Percentiles rank a stretch among this genome's conserved stretches.
Evolutionary conservation across 2,329 filamentous ascomycete genomes (phyloP).

Genomic region (Myotisia sp.): DNA sequence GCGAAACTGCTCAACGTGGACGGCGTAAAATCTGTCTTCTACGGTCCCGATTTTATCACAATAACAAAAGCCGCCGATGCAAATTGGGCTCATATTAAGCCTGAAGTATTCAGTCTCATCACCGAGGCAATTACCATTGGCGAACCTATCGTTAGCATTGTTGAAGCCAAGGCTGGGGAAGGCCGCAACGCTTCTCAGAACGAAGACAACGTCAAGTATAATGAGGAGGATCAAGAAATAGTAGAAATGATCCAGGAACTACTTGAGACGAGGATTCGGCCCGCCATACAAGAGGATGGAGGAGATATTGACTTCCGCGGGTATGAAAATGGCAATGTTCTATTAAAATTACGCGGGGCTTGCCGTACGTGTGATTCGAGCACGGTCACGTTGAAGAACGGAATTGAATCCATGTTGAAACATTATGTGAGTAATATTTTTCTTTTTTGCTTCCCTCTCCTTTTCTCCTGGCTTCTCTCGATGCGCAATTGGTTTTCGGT

Average conservation of each 20-base stretch:
- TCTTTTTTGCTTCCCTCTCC: slow-evolving; percentile 18
- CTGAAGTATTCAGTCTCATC: slow-evolving; percentile 88
- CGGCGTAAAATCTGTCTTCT: slow-evolving; percentile 88
- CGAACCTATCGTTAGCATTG: slow-evolving; percentile 61
- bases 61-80: slow-evolving; percentile 79
- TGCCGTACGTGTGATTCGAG: slow-evolving; percentile 94
- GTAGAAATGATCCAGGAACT: slow-evolving; percentile 98
- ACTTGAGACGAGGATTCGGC: slow-evolving; percentile 83
- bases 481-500: background rate
- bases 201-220: slow-evolving; percentile 63
- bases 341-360: slow-evolving; percentile 75
- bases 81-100: slow-evolving; percentile 88
- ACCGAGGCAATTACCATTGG: slow-evolving; percentile 82
- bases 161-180: slow-evolving; percentile 43
- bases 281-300: slow-evolving; percentile 92
- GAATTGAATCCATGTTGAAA: slow-evolving; percentile 98
- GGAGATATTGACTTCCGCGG: slow-evolving; percentile 93
- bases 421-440: slow-evolving; percentile 81
- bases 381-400: slow-evolving; percentile 91
- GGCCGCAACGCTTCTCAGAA: slow-evolving; percentile 17
- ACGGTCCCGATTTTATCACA: slow-evolving; percentile 90
- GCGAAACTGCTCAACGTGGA: slow-evolving; percentile 85
- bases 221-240: slow-evolving; percentile 85
- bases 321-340: slow-evolving; percentile 73
- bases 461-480: background rate